Percentiles rank a stretch among this genome's conserved stretches.
Evolutionary conservation across 768 basidiomycete genomes (phyloP).

Genomic region (Leccinum arenicola): DNA sequence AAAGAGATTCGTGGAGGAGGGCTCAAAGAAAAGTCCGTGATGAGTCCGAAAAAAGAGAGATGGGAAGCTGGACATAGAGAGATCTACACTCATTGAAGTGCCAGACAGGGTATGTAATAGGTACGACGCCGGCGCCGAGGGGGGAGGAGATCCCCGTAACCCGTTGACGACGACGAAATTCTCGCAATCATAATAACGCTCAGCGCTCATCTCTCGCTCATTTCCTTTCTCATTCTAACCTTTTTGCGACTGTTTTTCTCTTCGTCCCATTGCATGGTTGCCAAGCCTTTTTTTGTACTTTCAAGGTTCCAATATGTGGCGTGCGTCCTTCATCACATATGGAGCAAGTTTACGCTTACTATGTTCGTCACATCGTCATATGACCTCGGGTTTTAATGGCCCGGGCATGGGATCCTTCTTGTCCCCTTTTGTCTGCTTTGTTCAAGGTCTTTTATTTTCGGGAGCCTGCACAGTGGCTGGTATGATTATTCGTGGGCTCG

Average conservation of each 20-base stretch:
- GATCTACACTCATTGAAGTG: neutral
- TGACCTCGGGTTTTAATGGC: neutral
- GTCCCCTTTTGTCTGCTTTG: neutral
- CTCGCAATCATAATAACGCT: neutral
- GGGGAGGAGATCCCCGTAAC: neutral
- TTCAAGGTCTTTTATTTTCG: neutral
- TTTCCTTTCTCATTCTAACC: neutral
- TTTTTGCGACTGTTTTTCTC: neutral
- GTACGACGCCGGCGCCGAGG: neutral
- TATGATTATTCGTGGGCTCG: neutral
- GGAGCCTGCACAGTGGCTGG: neutral
- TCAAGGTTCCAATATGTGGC: neutral
- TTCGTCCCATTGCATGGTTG: neutral
- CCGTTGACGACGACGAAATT: neutral
- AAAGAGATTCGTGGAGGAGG: neutral
- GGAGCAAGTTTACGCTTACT: neutral
- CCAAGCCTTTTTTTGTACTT: neutral
- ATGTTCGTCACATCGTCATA: neutral
- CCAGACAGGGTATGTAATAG: neutral
- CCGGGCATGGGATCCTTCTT: neutral
- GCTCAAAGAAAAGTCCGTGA: neutral
- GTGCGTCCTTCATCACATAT: neutral
- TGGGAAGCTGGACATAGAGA: neutral
- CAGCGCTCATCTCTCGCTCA: neutral
- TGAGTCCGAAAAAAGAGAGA: neutral